phyloP scores from a whole-genome alignment of 306 rosid species.

The Cucumis melo region DNA sequence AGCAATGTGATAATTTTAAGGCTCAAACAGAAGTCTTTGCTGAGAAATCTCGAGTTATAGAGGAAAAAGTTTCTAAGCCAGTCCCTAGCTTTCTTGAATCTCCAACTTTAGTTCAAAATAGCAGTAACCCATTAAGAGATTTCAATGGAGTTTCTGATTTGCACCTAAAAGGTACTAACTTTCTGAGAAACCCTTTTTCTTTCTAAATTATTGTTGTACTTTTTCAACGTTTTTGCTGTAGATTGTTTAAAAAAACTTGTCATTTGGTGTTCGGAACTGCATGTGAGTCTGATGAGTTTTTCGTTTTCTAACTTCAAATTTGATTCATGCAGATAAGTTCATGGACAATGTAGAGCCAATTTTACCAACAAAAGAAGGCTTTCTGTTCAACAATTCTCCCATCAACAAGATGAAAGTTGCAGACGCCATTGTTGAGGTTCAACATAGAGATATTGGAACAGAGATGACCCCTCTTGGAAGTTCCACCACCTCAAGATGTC shows the following conservation, averaged over 20 bases:
- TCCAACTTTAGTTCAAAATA: conserved; percentile 34
- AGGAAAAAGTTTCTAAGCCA: conserved; percentile 46
- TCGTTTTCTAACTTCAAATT: conserved; percentile 8
- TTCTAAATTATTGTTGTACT: background rate
- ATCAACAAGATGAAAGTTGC: conserved; percentile 35
- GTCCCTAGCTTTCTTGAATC: conserved; percentile 34
- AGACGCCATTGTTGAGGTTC: conserved; percentile 33
- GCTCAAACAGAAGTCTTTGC: conserved; percentile 42
- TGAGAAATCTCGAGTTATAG: conserved; percentile 50
- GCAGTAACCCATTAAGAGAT: conserved; percentile 20
- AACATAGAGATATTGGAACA: conserved; percentile 76
- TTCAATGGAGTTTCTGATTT: conserved; percentile 47
- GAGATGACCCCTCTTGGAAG: conserved; percentile 98
- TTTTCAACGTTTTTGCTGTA: background rate
- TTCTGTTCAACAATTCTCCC: conserved; percentile 47
- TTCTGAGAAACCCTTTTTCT: background rate
- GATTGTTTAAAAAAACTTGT: background rate
- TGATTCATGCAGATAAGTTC: conserved; percentile 62
- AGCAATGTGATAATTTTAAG: conserved; percentile 36
- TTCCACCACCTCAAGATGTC: conserved; percentile 86
- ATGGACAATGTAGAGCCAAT: conserved; percentile 48
- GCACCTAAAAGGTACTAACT: conserved; percentile 55
- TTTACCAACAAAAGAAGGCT: conserved; percentile 52
- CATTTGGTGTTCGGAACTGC: background rate
- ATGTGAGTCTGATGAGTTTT: background rate